Conservation (phyloP, 192 early-diverging fungal genomes). For the Backusella mclennaniae region DNA sequence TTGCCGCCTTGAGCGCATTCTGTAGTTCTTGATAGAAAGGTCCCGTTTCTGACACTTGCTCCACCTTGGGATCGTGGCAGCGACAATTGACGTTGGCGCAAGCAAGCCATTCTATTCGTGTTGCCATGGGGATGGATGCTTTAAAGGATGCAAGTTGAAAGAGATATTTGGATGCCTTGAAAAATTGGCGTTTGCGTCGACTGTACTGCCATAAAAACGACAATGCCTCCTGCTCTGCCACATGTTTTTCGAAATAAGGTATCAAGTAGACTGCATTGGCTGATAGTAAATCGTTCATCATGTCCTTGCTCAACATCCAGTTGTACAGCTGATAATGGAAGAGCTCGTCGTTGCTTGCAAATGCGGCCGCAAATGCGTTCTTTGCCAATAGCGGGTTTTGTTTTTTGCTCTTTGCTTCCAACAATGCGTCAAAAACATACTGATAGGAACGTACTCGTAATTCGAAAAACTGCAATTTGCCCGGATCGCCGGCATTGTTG, state of each 20-base stretch:
- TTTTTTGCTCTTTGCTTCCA: background rate
- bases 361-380: conserved; percentile 6
- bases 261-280: conserved; percentile 16
- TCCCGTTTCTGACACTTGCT: background rate
- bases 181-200: conserved; percentile 8
- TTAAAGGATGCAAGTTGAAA: conserved; percentile 6
- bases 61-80: background rate
- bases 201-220: conserved; percentile 30
- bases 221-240: background rate
- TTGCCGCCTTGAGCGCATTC: conserved; percentile 5
- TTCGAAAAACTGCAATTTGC: conserved; percentile 4
- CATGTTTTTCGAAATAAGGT: conserved; percentile 23
- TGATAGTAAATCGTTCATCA: conserved; percentile 16
- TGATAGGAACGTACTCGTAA: conserved; percentile 2
- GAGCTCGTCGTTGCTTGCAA: conserved; percentile 16
- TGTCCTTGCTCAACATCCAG: conserved; percentile 18
- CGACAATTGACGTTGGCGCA: conserved; percentile 23
- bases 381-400: background rate
- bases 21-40: conserved; percentile 9
- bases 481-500: background rate
- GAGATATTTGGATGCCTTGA: conserved; percentile 25
- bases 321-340: conserved; percentile 34
- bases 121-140: background rate
- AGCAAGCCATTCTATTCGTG: conserved; percentile 23
- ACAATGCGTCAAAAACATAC: background rate